A percentile compares a stretch with the other conserved stretches of the same genome.
phyloP scores from a whole-genome alignment of 345 rosid genomes.

The Chamaenerion angustifolium region DNA sequence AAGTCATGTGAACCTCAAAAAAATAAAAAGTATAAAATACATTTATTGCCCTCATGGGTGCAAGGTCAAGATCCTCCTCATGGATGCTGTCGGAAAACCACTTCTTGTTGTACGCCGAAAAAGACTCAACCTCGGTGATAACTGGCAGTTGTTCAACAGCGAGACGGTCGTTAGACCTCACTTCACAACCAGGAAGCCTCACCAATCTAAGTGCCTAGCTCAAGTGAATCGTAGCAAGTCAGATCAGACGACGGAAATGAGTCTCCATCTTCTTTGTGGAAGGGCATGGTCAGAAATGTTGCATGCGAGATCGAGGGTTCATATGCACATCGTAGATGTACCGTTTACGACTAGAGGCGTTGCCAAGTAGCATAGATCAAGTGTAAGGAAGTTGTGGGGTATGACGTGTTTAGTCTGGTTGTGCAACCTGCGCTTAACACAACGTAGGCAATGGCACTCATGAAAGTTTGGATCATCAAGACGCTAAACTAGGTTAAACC shows the following conservation, averaged over 20 bases:
- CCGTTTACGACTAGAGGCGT: conserved; percentile 44
- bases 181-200: conserved; percentile 43
- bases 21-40: too few species aligned
- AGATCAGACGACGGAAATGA: conserved; percentile 4
- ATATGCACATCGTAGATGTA: conserved; percentile 48
- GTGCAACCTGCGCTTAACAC: conserved; percentile 52
- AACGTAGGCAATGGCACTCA: conserved; percentile 62
- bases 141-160: conserved; percentile 75
- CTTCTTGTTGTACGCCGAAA: conserved; percentile 93
- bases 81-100: conserved; percentile 78
- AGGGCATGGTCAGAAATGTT: conserved; percentile 5
- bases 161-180: conserved; percentile 44
- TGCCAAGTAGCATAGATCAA: conserved; percentile 46
- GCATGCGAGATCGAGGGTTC: conserved; percentile 74
- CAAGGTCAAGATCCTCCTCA: conserved; percentile 63
- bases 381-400: conserved; percentile 57
- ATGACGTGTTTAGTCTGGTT: conserved; percentile 58
- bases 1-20: too few species aligned
- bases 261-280: conserved; percentile 5
- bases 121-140: conserved; percentile 63
- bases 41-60: too few species aligned
- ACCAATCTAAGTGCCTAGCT: conserved; percentile 44
- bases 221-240: conserved; percentile 18
- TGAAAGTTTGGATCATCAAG: conserved; percentile 68
- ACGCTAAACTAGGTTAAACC: too few species aligned